Base-by-base conservation (phyloP, 2,329 filamentous ascomycete species). In the Reticulascus tulasneorum region DNA sequence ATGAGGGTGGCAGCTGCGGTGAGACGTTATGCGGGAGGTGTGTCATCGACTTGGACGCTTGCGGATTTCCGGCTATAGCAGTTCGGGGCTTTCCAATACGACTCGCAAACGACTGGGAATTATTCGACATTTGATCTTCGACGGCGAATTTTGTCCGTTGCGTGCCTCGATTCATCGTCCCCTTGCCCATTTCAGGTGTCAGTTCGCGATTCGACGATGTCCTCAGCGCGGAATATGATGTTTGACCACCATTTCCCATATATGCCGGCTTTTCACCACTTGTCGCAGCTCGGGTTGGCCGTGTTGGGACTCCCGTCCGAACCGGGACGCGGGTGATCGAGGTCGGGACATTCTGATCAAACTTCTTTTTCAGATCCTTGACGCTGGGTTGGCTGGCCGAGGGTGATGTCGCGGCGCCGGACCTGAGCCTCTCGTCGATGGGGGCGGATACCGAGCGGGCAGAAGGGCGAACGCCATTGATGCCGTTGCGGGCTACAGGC, bases 311-410 rank as follows among this genome's bases (percentile, higher is more conserved):
- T 40, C 57, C 58, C 40, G 58, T 47, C 33, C 55, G 51, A 24
- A 54, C 40, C 34, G 59, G 53, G 47, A 59, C 62, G 44, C 62
- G 63, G 37, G 58, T 47, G 36, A 62, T 53, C 27, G 42, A 19
- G 6, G 52, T 38, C 17, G 53, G 45, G 29, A 58, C 66, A 47
- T 71, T 79, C 53, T 82, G 78, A 58, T 91, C 85, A 62, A 91
- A 93, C 36, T 77, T 81, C 59, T 82, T 86, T 51, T 86, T 81
- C 44, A 93, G 69, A 54, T 93, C 86, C 62, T 83, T 87, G 48
- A 93, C 84, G 42, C 83, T 90, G n/a, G 79, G 71, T 47, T 83
- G 73, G 27, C 53, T 47, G 9, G 50, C 45, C 47, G 62, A 50
- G 42, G 53, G 63, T 38, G 46, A 44, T 31, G 45, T 47, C 36